Base-by-base conservation (phyloP, 2,329 filamentous ascomycete genomes). In the Waltergamsia citrina region DNA sequence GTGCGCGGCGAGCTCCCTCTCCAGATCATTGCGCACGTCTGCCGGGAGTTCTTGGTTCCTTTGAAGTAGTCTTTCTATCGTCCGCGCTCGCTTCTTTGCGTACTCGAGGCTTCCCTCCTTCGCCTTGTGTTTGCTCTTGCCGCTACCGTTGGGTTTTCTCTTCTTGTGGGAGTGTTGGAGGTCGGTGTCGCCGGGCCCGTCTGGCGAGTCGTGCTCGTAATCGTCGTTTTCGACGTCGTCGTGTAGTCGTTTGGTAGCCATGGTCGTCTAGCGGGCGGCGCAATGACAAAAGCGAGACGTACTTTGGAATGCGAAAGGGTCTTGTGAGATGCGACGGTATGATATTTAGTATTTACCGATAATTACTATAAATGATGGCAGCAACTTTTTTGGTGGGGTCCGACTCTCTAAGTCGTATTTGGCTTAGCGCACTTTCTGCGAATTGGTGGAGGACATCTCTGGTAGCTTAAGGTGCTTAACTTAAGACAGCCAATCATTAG, bases 41-140 rank as follows among this genome's bases (percentile, higher is more conserved):
- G 80, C 79, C 1, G 83, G 80, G 33, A 88, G 65, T 34, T 76
- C 69, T 32, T 72, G 59, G 10, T 71, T 67, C 39, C 71, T 67
- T 30, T 72, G 65, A 22, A 90, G 66, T 8, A 78, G 67, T 33
- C 85, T 69, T 47, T 76, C 72, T 36, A 88, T 74, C 34, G 78
- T 77, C 35, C 85, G 71, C 38, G 77, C 76, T 29, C 80, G 73
- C 56, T 83, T 83, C 60, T 83, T 87, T 33, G 83, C 66, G 48
- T 72, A 72, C 50, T 74, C 74, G 31, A 76, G 56, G 36, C 58
- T 65, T 32, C 63, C 63, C 21, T 65, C 59, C 41, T 60, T 67
- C 9, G 59, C 54, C 39, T 61, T 60, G 46, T 58, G 53, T 44
- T 60, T 68, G 35, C 44, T 40, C 38, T 50, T 49, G 26, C 42